Evolutionary conservation across 495 filamentous ascomycete genomes (phyloP).

Genomic region (Hypoxylon rickii): DNA sequence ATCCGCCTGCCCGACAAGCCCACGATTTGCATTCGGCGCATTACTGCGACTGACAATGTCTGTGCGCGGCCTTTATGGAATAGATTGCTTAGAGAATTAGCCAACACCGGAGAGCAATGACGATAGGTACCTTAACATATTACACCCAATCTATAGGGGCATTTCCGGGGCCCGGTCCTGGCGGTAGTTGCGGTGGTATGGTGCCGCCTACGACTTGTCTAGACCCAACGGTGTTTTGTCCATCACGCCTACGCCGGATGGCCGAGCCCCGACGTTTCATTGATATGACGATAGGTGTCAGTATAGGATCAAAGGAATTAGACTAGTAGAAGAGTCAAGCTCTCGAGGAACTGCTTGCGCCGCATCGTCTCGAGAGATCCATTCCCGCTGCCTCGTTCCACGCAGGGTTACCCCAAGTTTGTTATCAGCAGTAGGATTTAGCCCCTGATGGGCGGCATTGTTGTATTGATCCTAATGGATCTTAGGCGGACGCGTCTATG

Average conservation of each 20-base stretch:
- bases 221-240: too few species aligned
- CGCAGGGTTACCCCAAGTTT: conserved; percentile 8
- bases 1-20: conserved; percentile 15
- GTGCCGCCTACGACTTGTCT: too few species aligned
- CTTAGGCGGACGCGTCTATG: conserved; percentile 3
- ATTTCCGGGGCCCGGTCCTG: conserved; percentile 2
- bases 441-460: background rate
- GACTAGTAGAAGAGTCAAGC: conserved; percentile 20
- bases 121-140: conserved; percentile 10
- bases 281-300: background rate
- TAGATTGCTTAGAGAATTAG: background rate
- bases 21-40: conserved; percentile 4
- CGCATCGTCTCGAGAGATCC: conserved; percentile 8
- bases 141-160: conserved; percentile 4
- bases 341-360: conserved; percentile 13
- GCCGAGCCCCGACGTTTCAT: too few species aligned
- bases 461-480: conserved; percentile 4
- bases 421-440: background rate
- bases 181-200: background rate
- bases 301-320: conserved; percentile 2
- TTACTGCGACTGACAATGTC: background rate
- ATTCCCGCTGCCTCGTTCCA: conserved; percentile 26
- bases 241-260: too few species aligned
- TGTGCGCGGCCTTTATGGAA: too few species aligned
- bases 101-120: conserved; percentile 19